Conservation (phyloP, 2,329 filamentous ascomycete species). For the Metarhizium humberi region DNA sequence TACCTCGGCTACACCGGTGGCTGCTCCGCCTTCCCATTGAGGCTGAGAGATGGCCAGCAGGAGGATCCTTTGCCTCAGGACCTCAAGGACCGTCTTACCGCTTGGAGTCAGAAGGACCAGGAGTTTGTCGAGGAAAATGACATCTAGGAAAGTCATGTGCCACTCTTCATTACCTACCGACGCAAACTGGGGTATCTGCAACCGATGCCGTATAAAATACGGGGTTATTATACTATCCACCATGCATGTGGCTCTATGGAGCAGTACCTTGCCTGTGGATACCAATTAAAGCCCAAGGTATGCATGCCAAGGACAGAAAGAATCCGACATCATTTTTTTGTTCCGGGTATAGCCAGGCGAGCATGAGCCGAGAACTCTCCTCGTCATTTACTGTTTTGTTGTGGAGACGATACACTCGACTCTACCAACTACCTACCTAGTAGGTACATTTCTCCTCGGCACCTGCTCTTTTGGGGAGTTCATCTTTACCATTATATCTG, state of each 20-base stretch:
- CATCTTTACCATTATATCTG: background rate
- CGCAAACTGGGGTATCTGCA: background rate
- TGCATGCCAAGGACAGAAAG: too few relatives aligned
- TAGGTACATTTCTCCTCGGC: background rate
- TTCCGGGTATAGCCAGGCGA: too few relatives aligned
- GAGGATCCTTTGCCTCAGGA: slow-evolving; percentile 15
- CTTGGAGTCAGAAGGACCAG: slow-evolving; percentile 25
- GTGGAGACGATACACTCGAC: too few relatives aligned
- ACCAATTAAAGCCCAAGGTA: too few relatives aligned
- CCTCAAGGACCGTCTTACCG: slow-evolving; percentile 27
- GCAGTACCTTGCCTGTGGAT: background rate
- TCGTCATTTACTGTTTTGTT: too few relatives aligned
- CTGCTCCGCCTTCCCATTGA: slow-evolving; percentile 23
- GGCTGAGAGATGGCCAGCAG: background rate
- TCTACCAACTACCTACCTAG: too few relatives aligned
- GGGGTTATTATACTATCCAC: background rate
- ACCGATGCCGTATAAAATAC: background rate
- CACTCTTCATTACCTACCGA: background rate
- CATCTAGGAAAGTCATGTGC: background rate
- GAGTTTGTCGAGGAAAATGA: slow-evolving; percentile 5
- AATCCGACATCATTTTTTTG: too few relatives aligned
- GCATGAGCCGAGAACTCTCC: too few relatives aligned
- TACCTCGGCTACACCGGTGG: slow-evolving; percentile 38
- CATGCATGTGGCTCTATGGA: background rate
- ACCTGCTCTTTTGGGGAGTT: background rate